Evolutionary conservation across 2,329 filamentous ascomycete species (phyloP).

Genomic region (Diplodia seriata): DNA sequence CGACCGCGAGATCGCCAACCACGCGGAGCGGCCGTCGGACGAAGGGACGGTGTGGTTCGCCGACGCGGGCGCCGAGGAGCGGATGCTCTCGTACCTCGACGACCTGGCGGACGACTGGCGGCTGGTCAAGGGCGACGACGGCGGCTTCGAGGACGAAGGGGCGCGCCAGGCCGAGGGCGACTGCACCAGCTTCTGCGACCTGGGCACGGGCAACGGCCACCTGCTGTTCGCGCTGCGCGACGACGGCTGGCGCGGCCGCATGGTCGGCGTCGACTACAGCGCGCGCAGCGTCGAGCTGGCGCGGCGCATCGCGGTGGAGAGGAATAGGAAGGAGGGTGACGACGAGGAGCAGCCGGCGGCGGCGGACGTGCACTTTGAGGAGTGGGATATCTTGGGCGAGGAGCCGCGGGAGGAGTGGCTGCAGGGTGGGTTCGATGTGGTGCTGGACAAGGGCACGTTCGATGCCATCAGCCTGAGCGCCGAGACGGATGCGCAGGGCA

Average conservation of each 20-base stretch:
- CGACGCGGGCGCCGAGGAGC: slow-evolving; percentile 85
- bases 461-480: slow-evolving; percentile 85
- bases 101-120: slow-evolving; percentile 60
- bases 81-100: slow-evolving; percentile 70
- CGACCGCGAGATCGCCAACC: slow-evolving; percentile 72
- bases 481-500: slow-evolving; percentile 58
- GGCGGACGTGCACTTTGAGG: slow-evolving; percentile 57
- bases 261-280: slow-evolving; percentile 92
- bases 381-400: slow-evolving; percentile 59
- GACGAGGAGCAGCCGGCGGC: slow-evolving; percentile 37
- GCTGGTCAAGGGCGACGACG: slow-evolving; percentile 47
- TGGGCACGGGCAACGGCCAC: slow-evolving; percentile 94
- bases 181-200: slow-evolving; percentile 72
- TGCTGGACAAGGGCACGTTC: slow-evolving; percentile 98
- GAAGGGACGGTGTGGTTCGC: slow-evolving; percentile 96
- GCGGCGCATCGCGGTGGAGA: slow-evolving; percentile 59
- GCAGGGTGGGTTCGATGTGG: slow-evolving; percentile 76
- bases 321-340: slow-evolving; percentile 33
- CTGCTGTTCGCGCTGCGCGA: slow-evolving; percentile 82
- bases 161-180: slow-evolving; percentile 30
- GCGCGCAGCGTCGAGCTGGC: slow-evolving; percentile 76
- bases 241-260: slow-evolving; percentile 69
- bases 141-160: slow-evolving; percentile 37
- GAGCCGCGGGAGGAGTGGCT: slow-evolving; percentile 62
- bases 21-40: slow-evolving; percentile 74